Evolutionary conservation across 176 grass and related monocot species (phyloP), one percentile per base, ranked within the genome.

Genomic region (Tuctoria greenei): DNA sequence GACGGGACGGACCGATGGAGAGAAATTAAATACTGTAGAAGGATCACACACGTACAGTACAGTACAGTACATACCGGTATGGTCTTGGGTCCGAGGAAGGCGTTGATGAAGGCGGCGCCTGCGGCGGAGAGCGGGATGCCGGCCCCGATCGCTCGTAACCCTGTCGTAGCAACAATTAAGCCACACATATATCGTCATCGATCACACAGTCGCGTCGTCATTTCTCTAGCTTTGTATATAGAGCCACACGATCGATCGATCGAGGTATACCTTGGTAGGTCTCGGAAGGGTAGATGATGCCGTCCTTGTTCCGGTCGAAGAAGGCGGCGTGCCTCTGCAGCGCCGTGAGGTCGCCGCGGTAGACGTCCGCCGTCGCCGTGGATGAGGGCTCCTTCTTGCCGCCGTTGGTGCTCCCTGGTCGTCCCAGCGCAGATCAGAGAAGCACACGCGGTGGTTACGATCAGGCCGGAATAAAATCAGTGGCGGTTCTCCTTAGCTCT

Each of bases 221-320:
- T n/a, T n/a, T n/a, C n/a, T n/a, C n/a, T n/a, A n/a, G n/a, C n/a
- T n/a, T n/a, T n/a, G n/a, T n/a, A n/a, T n/a, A n/a, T n/a, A n/a
- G n/a, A n/a, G n/a, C n/a, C n/a, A n/a, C n/a, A n/a, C n/a, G n/a
- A n/a, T n/a, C n/a, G n/a, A n/a, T n/a, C n/a, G n/a, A n/a, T n/a
- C n/a, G n/a, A n/a, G n/a, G n/a, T n/a, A n/a, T n/a, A 89, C 91
- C 91, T 85, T 88, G 4, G 79, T 87, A 90, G 0, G 91, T 90
- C 71, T 93, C 91, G 6, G 66, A n/a, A 4, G 87, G 81, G 69
- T 80, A 80, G 81, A 93, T 83, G 87, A 90, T 0, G 66, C 91
- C 91, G 40, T 90, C 91, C 71, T 90, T 93, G 74, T 93, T 71
- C 4, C 87, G 35, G 75, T 90, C 91, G 75, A 90, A 93, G 88